These are phyloP conservation scores for Barbatosphaeria neglecta DNA, from an alignment of 495 filamentous ascomycete genomes.

Conservation along the genomic window DNA sequence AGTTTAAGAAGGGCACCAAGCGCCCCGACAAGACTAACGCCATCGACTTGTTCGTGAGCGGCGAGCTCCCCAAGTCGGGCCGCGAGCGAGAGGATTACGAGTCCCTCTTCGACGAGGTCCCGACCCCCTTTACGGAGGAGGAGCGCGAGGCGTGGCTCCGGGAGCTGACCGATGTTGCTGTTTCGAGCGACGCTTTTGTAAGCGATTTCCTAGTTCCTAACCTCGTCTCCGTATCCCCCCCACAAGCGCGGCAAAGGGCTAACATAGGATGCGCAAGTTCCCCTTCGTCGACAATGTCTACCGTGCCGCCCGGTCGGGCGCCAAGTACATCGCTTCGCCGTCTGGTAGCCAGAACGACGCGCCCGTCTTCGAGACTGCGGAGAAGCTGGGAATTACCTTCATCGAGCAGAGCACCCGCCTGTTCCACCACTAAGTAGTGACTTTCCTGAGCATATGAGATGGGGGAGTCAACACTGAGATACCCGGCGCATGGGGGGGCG, in stretches of 20 bases:
- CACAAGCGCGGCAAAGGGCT: conserved; percentile 2
- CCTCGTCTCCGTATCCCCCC: not conserved
- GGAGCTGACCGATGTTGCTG: conserved; percentile 69
- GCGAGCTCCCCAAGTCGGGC: conserved; percentile 68
- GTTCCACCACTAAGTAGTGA: conserved; percentile 67
- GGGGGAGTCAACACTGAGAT: not conserved
- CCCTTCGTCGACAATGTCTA: conserved; percentile 97
- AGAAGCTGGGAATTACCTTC: conserved; percentile 84
- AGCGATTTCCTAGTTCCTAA: too few relatives aligned
- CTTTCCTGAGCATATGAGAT: not conserved
- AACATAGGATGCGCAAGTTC: conserved; percentile 48
- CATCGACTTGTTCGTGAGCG: conserved; percentile 87
- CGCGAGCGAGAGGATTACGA: conserved; percentile 79
- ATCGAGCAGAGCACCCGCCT: conserved; percentile 78
- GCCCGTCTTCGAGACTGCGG: conserved; percentile 80
- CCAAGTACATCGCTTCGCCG: conserved; percentile 90
- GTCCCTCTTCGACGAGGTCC: conserved; percentile 84
- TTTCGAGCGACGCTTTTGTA: conserved; percentile 92
- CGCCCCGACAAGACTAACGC: conserved; percentile 95
- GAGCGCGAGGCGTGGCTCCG: conserved; percentile 75
- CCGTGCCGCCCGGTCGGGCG: conserved; percentile 75
- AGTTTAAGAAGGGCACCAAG: conserved; percentile 96
- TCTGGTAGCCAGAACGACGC: conserved; percentile 87
- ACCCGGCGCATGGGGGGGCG: not conserved
- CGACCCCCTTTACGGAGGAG: conserved; percentile 64